Evolutionary conservation across 768 basidiomycete genomes (phyloP), one percentile per base, ranked within the genome.

Genomic region (Leccinum disarticulatum): DNA sequence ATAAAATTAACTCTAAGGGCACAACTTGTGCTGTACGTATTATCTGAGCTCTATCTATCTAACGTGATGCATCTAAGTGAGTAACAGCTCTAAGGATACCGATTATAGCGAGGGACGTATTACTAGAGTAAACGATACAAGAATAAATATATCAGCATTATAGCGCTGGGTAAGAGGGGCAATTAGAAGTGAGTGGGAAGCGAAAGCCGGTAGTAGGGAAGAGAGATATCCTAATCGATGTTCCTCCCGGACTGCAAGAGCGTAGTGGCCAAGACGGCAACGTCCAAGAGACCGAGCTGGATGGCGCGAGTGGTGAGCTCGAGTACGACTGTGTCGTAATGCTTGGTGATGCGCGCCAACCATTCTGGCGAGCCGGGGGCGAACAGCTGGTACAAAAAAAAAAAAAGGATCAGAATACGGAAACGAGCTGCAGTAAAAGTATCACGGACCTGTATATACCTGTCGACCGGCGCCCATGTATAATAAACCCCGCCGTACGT

Each of bases 161-260:
- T 11, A 11, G 33, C 38, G 17, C 7, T 41, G 17, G 38, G 22
- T 22, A 22, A 22, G 36, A 36, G 10, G 14, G 30, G 9, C 28
- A 35, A 14, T 14, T 14, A 15, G 38, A n/a, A n/a, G 0, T 6
- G 41, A n/a, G 2, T n/a, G n/a, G 1, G 6, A 6, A 15, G 35
- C 35, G 14, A 36, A 41, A 7, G 38, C 17, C 9, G 1, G 38
- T 13, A 13, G 5, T 13, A 13, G 33, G 33, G 33, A 13, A 33
- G 38, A 17, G 1, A 41, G 6, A 41, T 17, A 8, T 41, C 27
- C 52, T 71, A 88, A 63, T 87, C 87, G 25, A 89, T 83, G 70
- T 77, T 83, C 57, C 80, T 81, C n/a, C 87, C 87, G 53, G 78
- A 85, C 59, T 82, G 83, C 48, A 88, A 74, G 25, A 88, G 74